These are phyloP conservation scores for Monosporascus sp. DNA, from an alignment of 2,329 filamentous ascomycete genomes.

Conservation along the genomic window DNA sequence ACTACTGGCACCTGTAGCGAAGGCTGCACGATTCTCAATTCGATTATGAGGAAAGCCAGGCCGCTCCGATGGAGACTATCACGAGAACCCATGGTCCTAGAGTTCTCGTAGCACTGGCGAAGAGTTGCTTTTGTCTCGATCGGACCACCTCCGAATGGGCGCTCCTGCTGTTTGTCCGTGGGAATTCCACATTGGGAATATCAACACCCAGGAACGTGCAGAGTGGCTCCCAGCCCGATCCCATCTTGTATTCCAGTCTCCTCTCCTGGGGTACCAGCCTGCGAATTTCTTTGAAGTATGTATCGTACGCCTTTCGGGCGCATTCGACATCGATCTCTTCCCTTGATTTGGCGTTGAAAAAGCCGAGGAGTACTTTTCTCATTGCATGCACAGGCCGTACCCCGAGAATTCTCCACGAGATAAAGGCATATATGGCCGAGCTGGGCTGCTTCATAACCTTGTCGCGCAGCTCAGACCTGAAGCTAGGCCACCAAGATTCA, in stretches of 20 bases:
- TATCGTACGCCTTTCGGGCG: conserved; percentile 2
- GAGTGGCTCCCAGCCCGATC: conserved; percentile 2
- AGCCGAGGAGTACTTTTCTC: not conserved
- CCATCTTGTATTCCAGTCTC: conserved; percentile 3
- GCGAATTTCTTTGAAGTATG: conserved; percentile 1
- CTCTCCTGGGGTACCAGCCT: conserved; percentile 1
- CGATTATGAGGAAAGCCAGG: too few relatives aligned
- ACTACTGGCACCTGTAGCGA: too few relatives aligned
- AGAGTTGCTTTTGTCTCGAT: too few relatives aligned
- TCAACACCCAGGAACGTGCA: conserved; percentile 3
- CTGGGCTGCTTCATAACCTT: not conserved
- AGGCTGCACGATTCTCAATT: too few relatives aligned
- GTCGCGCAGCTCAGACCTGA: not conserved
- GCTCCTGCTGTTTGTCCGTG: not conserved
- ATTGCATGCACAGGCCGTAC: not conserved
- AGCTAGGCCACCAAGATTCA: conserved; percentile 18
- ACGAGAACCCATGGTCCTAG: too few relatives aligned
- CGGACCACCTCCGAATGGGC: too few relatives aligned
- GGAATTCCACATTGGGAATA: conserved; percentile 1
- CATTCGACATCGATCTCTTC: not conserved
- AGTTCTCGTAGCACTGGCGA: too few relatives aligned
- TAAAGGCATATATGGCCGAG: not conserved
- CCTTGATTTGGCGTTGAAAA: not conserved
- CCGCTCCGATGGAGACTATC: too few relatives aligned
- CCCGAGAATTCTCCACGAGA: not conserved